Evolutionary conservation across 2,329 filamentous ascomycete species (phyloP).

Genomic region (Emmonsiellopsis sp.): DNA sequence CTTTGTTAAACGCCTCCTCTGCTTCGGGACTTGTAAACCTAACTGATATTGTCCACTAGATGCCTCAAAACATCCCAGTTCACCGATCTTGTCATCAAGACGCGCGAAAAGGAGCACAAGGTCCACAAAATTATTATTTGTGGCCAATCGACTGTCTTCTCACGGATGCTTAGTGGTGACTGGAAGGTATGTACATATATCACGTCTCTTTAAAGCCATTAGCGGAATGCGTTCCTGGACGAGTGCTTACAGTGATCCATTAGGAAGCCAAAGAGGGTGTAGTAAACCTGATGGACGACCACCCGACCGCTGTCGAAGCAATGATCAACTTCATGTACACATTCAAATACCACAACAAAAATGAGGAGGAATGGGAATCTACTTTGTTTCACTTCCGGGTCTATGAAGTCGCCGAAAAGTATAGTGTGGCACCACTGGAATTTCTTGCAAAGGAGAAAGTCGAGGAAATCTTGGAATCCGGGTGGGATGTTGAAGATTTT

Average conservation of each 20-base stretch:
- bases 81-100: conserved; percentile 3
- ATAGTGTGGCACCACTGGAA: no score
- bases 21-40: no score
- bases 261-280: not conserved
- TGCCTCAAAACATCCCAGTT: not conserved
- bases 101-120: not conserved
- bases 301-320: not conserved
- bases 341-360: not conserved
- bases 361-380: no score
- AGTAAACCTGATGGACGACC: not conserved
- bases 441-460: no score
- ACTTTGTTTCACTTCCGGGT: not conserved
- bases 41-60: not conserved
- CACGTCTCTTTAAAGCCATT: not conserved
- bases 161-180: conserved; percentile 1
- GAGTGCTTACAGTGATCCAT: not conserved
- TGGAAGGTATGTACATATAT: conserved; percentile 4
- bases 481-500: no score
- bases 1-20: no score
- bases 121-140: conserved; percentile 7
- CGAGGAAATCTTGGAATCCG: no score
- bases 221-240: no score
- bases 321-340: not conserved
- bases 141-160: conserved; percentile 3
- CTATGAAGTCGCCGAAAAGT: not conserved